Percentiles rank a stretch among this genome's conserved stretches.
These are phyloP conservation scores for Candida sphagnicola DNA, from an alignment of 805 yeast genomes.

Conservation along the genomic window DNA sequence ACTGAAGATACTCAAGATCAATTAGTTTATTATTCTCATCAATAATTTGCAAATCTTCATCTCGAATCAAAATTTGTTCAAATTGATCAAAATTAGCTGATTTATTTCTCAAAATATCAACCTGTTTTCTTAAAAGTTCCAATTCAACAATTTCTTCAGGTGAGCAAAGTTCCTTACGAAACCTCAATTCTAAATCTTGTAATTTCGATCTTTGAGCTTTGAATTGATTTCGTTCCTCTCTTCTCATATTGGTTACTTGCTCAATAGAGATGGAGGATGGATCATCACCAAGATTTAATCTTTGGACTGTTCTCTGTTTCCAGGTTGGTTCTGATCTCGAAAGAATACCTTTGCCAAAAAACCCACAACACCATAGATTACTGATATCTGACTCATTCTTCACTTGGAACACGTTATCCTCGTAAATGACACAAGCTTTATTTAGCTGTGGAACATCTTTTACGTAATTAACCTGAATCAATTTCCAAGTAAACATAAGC, in stretches of 20 bases:
- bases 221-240: slow-evolving; percentile 69
- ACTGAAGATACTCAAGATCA: slow-evolving; percentile 51
- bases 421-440: slow-evolving; percentile 19
- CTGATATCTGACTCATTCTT: slow-evolving; percentile 43
- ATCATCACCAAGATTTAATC: slow-evolving; percentile 44
- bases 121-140: slow-evolving; percentile 12
- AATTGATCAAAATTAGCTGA: neutral
- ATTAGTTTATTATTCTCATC: slow-evolving; percentile 10
- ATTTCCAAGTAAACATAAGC: slow-evolving; percentile 38
- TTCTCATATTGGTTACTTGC: slow-evolving; percentile 69
- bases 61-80: slow-evolving; percentile 5
- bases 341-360: slow-evolving; percentile 87
- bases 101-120: slow-evolving; percentile 15
- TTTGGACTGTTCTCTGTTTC: slow-evolving; percentile 57
- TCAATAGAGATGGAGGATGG: slow-evolving; percentile 48
- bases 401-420: slow-evolving; percentile 37
- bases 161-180: slow-evolving; percentile 23
- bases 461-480: slow-evolving; percentile 18
- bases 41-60: slow-evolving; percentile 10
- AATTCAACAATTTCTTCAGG: slow-evolving; percentile 18
- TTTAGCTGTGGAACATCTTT: slow-evolving; percentile 24
- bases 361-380: slow-evolving; percentile 77
- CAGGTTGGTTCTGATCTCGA: slow-evolving; percentile 94
- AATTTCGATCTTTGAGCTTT: slow-evolving; percentile 58
- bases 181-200: slow-evolving; percentile 49